phyloP scores from a whole-genome alignment of 148 eudicot genomes.

The Diospyros kaki region DNA sequence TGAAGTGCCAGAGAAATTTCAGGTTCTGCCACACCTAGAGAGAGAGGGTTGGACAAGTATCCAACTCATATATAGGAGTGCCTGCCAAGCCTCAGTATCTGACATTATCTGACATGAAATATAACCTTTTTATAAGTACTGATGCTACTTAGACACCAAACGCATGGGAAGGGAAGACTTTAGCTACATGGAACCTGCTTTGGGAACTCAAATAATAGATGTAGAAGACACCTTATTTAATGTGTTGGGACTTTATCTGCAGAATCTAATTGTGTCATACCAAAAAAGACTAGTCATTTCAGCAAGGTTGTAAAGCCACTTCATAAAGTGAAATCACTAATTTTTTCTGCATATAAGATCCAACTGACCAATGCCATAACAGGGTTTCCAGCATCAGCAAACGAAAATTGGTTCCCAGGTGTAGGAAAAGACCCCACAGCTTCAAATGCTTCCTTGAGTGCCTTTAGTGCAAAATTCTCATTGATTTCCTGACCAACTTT shows the following conservation, averaged over 20 bases:
- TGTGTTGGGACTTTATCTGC: neutral
- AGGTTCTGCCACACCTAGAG: no score
- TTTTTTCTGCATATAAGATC: neutral
- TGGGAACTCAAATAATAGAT: conserved; percentile 6
- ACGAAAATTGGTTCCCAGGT: conserved; percentile 51
- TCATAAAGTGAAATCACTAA: neutral
- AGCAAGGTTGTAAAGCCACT: neutral
- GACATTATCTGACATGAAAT: no score
- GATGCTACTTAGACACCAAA: no score
- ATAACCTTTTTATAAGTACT: no score
- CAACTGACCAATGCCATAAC: conserved; percentile 88
- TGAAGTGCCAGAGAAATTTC: no score
- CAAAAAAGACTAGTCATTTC: neutral
- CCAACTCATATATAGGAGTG: no score
- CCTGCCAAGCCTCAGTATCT: no score
- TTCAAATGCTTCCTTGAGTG: conserved; percentile 89
- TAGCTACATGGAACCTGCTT: neutral
- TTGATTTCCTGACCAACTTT: conserved; percentile 28
- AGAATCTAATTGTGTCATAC: no score
- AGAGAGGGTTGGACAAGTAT: no score
- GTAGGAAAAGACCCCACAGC: conserved; percentile 55
- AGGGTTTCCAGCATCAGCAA: conserved; percentile 93
- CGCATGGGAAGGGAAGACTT: no score
- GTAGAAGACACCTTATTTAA: neutral
- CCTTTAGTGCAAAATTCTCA: conserved; percentile 57